Evolutionary conservation across 2,329 filamentous ascomycete species (phyloP).

Genomic region (Monilinia vaccinii-corymbosi): DNA sequence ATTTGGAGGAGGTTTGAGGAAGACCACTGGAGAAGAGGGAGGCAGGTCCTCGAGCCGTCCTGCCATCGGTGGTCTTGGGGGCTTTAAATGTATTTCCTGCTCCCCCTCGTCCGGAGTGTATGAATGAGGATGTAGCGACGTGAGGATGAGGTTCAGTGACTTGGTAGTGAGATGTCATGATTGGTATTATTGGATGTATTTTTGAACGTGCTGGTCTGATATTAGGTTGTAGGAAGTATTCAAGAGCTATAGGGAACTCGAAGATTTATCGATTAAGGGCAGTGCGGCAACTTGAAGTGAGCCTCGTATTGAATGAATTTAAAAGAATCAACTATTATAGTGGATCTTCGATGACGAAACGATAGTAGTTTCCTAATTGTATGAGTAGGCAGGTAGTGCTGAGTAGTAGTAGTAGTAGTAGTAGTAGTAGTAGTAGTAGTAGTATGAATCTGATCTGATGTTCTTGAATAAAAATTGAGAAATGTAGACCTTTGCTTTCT

Average conservation of each 20-base stretch:
- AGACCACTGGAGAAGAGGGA: conserved; percentile 23
- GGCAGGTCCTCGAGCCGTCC: conserved; percentile 24
- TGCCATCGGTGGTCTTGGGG: conserved; percentile 21
- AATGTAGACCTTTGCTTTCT: neutral
- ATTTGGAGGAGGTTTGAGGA: conserved; percentile 22
- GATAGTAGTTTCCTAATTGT: neutral
- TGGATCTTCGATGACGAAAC: neutral
- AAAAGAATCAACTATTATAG: neutral
- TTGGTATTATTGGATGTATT: conserved; percentile 3
- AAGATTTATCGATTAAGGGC: no score
- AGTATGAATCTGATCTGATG: neutral
- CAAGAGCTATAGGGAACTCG: no score
- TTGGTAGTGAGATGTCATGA: conserved; percentile 20
- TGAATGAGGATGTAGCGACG: conserved; percentile 20
- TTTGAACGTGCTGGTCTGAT: neutral
- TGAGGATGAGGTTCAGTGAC: conserved; percentile 29
- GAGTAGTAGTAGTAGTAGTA: neutral
- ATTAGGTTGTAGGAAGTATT: neutral
- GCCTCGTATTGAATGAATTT: no score
- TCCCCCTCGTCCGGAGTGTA: conserved; percentile 27
- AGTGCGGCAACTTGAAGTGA: no score
- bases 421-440: neutral
- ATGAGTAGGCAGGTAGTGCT: neutral
- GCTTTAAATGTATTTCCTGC: conserved; percentile 29
- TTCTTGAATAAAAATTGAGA: neutral